Evolutionary conservation across 2,329 filamentous ascomycete genomes (phyloP).

Genomic region (Dothistroma pini): DNA sequence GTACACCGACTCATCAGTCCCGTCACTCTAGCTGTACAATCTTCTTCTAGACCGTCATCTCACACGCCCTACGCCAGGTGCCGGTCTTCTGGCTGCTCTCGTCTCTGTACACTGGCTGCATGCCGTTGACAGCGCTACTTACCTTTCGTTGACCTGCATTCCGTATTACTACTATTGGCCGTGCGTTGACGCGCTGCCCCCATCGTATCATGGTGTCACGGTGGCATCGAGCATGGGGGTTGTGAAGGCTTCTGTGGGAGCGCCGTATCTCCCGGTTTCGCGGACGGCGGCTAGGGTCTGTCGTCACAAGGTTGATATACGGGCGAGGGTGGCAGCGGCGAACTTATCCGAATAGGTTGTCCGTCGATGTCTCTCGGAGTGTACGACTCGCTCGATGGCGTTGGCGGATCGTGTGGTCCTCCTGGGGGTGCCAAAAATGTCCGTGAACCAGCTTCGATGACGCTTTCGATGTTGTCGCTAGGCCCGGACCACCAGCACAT

Average conservation of each 20-base stretch:
- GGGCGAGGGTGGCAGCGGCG: conserved; percentile 11
- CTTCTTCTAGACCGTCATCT: no score
- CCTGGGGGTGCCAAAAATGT: neutral
- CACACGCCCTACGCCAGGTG: no score
- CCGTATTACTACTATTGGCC: no score
- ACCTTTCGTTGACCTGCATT: no score
- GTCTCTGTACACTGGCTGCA: no score
- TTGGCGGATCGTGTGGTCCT: neutral
- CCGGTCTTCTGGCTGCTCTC: no score
- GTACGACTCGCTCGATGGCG: neutral
- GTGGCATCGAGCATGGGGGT: conserved; percentile 10
- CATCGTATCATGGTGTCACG: neutral
- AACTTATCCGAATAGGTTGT: conserved; percentile 10
- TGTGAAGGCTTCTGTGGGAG: conserved; percentile 6
- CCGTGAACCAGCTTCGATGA: neutral
- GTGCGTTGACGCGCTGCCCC: no score
- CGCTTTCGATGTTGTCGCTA: neutral
- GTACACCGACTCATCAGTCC: neutral
- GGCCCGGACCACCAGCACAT: conserved; percentile 1
- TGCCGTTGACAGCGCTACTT: no score
- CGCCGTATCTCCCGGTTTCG: neutral
- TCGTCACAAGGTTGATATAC: conserved; percentile 1
- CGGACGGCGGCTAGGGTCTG: neutral
- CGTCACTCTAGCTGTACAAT: neutral
- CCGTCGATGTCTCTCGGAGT: conserved; percentile 3